Conservation (phyloP, 2,329 filamentous ascomycete species). For the Parascedosporium putredinis region DNA sequence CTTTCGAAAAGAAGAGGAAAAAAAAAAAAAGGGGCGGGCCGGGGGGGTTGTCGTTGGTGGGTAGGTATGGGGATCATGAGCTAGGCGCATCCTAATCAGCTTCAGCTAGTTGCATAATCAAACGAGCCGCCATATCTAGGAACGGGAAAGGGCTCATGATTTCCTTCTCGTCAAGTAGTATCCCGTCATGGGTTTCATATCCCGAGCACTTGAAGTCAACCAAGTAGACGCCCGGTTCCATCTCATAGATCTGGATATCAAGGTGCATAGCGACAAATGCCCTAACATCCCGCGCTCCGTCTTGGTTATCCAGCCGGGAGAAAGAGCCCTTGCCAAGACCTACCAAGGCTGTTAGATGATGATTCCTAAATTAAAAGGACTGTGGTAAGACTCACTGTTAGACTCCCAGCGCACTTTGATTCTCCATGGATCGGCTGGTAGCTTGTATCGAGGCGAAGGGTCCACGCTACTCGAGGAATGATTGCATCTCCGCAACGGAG, state of each 20-base stretch:
- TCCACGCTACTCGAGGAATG: constrained; percentile 32
- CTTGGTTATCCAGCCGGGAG: background rate
- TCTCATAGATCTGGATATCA: constrained; percentile 91
- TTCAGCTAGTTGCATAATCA: constrained; percentile 89
- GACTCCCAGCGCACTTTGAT: constrained; percentile 85
- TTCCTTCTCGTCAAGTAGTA: constrained; percentile 79
- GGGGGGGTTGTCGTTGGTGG: constrained; percentile 9
- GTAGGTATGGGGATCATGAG: too few relatives aligned
- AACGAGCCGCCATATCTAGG: constrained; percentile 79
- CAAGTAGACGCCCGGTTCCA: constrained; percentile 85
- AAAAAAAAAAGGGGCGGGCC: constrained; percentile 8
- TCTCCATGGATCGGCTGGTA: constrained; percentile 93
- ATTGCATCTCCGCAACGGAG: constrained; percentile 23
- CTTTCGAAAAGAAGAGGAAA: constrained; percentile 5
- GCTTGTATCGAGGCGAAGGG: constrained; percentile 56
- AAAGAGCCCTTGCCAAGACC: background rate
- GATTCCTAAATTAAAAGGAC: background rate
- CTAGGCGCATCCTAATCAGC: constrained; percentile 30
- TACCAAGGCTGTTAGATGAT: background rate
- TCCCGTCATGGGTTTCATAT: constrained; percentile 72
- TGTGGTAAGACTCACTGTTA: constrained; percentile 46
- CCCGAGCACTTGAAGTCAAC: constrained; percentile 98
- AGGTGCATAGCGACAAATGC: constrained; percentile 79
- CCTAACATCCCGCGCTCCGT: background rate
- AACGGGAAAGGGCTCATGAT: constrained; percentile 94